Evolutionary conservation across 2,329 filamentous ascomycete genomes (phyloP).

Genomic region (Celoporthe dispersa): DNA sequence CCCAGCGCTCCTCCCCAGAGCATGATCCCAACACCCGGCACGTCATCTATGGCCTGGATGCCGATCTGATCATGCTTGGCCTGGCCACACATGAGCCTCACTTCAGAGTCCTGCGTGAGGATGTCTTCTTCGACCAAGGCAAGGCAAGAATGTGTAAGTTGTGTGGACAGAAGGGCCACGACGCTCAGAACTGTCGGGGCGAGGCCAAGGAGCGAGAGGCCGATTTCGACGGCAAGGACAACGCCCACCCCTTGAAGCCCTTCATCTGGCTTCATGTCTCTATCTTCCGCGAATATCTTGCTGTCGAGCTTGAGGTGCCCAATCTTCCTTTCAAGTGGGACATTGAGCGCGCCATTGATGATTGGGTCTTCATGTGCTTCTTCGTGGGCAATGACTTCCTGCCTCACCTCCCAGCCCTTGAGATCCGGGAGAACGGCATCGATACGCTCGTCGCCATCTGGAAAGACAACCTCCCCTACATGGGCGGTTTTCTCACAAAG

Average conservation of each 20-base stretch:
- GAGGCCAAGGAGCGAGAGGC: slow-evolving; percentile 77
- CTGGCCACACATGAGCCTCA: slow-evolving; percentile 96
- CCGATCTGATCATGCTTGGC: slow-evolving; percentile 97
- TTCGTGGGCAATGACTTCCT: slow-evolving; percentile 99
- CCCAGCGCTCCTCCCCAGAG: slow-evolving; percentile 85
- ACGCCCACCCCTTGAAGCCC: slow-evolving; percentile 74
- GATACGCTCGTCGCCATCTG: slow-evolving; percentile 96
- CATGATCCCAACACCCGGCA: slow-evolving; percentile 97
- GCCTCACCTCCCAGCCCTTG: slow-evolving; percentile 93
- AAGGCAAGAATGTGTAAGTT: slow-evolving; percentile 82
- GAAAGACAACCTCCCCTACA: slow-evolving; percentile 86
- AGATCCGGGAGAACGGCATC: slow-evolving; percentile 96
- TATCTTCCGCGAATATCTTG: slow-evolving; percentile 89
- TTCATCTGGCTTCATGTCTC: slow-evolving; percentile 99
- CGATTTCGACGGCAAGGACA: slow-evolving; percentile 82
- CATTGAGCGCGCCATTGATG: slow-evolving; percentile 90
- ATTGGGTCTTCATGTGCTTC: slow-evolving; percentile 99
- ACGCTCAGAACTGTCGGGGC: slow-evolving; percentile 83
- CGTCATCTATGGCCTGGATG: slow-evolving; percentile 97
- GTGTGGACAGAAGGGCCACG: slow-evolving; percentile 91
- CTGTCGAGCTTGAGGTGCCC: slow-evolving; percentile 83
- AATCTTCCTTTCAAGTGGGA: slow-evolving; percentile 87
- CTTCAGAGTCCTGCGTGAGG: slow-evolving; percentile 93
- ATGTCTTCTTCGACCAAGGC: slow-evolving; percentile 90
- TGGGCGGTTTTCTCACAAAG: slow-evolving; percentile 96